Evolutionary conservation across 2,329 filamentous ascomycete species (phyloP), one percentile per base, ranked within the genome.

Genomic region (Phialophora tarda): DNA sequence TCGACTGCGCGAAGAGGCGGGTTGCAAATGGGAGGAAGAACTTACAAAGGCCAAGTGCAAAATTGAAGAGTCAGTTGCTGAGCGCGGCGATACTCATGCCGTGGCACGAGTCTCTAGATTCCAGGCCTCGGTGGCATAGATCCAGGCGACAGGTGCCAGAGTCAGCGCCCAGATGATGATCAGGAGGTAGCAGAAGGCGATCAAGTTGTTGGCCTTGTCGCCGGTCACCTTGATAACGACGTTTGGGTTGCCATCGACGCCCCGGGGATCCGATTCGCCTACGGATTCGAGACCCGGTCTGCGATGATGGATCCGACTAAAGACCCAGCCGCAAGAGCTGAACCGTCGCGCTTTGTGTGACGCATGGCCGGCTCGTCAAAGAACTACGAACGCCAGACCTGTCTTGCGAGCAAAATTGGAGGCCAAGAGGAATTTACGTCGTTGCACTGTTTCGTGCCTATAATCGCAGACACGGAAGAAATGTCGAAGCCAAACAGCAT

Each of bases 51-150:
- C 84, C 85, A 12, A 88, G 78, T 0, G 85, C 86, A 72, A 87
- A 87, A 75, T 87, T 88, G 79, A 87, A 86, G 5, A 85, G 73
- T 82, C 82, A 82, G 72, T 86, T 87, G 14, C 82, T 81, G 21
- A 85, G 79, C 2, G 85, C 83, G 0, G 86, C 80, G 50, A 88
- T 72, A 41, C 71, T 66, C 80, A 88, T 87, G 23, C 86, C 2
- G 81, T 84, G 2, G 86, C 86, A 38, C 87, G 83, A 0, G 85
- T 86, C 66, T 86, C 84, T 2, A 88, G 79, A 0, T 85, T 86
- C 83, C 85, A 89, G 2, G 88, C 84, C 75, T 90, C 88, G 17
- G 86, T 85, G 0, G 85, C 84, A 71, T 90, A 90, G 53, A 89
- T 83, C 87, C 88, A 89, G 62, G 83, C 85, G 2, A 88, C 84